These are phyloP conservation scores for Camellia lanceoleosa DNA, from an alignment of 148 eudicot genomes.

Conservation along the genomic window DNA sequence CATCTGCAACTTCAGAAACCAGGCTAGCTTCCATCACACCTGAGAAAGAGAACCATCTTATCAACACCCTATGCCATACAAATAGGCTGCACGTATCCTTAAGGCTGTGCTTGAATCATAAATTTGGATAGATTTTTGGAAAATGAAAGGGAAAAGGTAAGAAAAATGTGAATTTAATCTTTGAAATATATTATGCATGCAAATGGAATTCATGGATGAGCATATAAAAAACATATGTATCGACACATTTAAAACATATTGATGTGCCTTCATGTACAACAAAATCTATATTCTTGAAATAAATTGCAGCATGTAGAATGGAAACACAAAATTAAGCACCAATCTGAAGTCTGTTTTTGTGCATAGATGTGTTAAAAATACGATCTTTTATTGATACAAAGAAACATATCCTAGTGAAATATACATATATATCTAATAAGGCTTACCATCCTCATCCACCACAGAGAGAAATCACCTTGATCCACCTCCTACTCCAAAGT, in stretches of 20 bases:
- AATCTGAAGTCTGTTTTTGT: background rate
- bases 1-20: slow-evolving; percentile 46
- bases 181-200: background rate
- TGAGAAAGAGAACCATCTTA: slow-evolving; percentile 18
- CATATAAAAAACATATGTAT: background rate
- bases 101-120: background rate
- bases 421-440: background rate
- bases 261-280: background rate
- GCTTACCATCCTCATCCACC: slow-evolving; percentile 80
- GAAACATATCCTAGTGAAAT: background rate
- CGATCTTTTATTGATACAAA: background rate
- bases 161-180: too few species aligned
- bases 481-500: slow-evolving; percentile 99
- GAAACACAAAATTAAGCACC: background rate
- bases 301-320: background rate
- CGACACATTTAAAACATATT: background rate
- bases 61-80: background rate
- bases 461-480: slow-evolving; percentile 74
- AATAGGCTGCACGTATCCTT: background rate
- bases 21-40: slow-evolving; percentile 53
- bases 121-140: background rate
- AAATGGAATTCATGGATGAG: background rate
- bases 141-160: background rate
- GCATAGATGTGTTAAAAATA: background rate
- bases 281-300: background rate